Conservation (phyloP, 78 protist species). For the Diacronema lutheri region DNA sequence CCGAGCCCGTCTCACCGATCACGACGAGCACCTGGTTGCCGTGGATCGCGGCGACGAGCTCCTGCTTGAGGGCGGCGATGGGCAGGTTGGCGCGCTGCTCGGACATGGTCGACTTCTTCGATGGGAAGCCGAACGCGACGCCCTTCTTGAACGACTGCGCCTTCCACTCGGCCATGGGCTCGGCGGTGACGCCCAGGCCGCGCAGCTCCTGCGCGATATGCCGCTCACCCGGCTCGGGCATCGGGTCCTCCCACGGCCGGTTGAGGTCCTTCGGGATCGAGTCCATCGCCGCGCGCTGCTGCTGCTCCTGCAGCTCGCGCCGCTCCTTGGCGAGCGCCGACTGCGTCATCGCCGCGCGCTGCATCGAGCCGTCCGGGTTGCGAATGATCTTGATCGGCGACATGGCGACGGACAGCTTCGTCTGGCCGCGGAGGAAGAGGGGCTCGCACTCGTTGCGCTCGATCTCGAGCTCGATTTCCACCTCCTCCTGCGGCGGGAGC, state of each 20-base stretch:
- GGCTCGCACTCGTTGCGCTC: conserved; percentile 91
- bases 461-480: conserved; percentile 83
- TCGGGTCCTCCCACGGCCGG: conserved; percentile 67
- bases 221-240: conserved; percentile 70
- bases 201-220: conserved; percentile 72
- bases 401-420: conserved; percentile 41
- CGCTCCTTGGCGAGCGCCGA: conserved; percentile 80
- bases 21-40: conserved; percentile 81
- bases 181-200: conserved; percentile 28
- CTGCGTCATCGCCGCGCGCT: conserved; percentile 87
- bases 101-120: conserved; percentile 29
- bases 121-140: conserved; percentile 25
- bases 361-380: conserved; percentile 93
- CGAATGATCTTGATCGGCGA: conserved; percentile 86
- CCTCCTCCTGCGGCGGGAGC: conserved; percentile 34
- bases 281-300: conserved; percentile 62
- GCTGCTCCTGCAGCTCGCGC: conserved; percentile 77
- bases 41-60: conserved; percentile 69
- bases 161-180: conserved; percentile 76
- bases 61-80: conserved; percentile 35
- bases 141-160: conserved; percentile 1
- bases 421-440: conserved; percentile 71
- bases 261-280: conserved; percentile 62
- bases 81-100: conserved; percentile 69
- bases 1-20: conserved; percentile 87